Conservation (phyloP, 2,329 filamentous ascomycete genomes). For the Lasiodiplodia sp. region DNA sequence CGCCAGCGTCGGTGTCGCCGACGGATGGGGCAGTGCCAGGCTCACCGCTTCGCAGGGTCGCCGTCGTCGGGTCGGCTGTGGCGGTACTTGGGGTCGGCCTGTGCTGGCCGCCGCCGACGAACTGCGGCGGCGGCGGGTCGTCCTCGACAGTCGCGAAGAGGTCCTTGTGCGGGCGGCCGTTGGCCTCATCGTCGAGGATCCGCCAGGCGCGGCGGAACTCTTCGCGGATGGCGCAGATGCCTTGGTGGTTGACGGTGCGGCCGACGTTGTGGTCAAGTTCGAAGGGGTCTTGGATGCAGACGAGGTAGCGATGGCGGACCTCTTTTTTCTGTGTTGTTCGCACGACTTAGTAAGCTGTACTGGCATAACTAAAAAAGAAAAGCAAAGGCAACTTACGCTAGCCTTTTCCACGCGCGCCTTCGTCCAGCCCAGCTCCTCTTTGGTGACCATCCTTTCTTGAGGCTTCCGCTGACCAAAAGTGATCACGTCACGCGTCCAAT, state of each 20-base stretch:
- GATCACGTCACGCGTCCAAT: slow-evolving; percentile 81
- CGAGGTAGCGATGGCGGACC: slow-evolving; percentile 79
- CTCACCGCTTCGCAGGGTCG: not conserved
- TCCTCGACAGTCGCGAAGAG: slow-evolving; percentile 24
- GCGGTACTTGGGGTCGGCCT: not conserved
- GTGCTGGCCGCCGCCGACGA: slow-evolving; percentile 7
- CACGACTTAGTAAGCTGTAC: not conserved
- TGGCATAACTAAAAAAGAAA: not conserved
- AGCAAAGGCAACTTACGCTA: slow-evolving; percentile 13
- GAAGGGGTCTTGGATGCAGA: slow-evolving; percentile 92
- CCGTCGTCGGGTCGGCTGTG: not conserved
- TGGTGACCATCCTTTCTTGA: slow-evolving; percentile 71
- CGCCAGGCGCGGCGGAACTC: slow-evolving; percentile 83
- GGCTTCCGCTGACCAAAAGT: slow-evolving; percentile 69
- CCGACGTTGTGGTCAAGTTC: slow-evolving; percentile 89
- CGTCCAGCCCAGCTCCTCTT: slow-evolving; percentile 84
- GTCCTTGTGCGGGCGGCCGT: slow-evolving; percentile 13
- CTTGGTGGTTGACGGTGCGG: slow-evolving; percentile 81
- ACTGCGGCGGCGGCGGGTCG: slow-evolving; percentile 24
- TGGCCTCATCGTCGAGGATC: slow-evolving; percentile 51
- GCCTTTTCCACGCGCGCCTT: slow-evolving; percentile 75
- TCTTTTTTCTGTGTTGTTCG: slow-evolving; percentile 60
- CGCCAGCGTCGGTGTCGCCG: not conserved
- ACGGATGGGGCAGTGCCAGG: not conserved
- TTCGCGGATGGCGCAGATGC: slow-evolving; percentile 81